Percentiles rank a stretch among this genome's conserved stretches.
Conservation (phyloP, 306 rosid species). For the Ormosia emarginata region DNA sequence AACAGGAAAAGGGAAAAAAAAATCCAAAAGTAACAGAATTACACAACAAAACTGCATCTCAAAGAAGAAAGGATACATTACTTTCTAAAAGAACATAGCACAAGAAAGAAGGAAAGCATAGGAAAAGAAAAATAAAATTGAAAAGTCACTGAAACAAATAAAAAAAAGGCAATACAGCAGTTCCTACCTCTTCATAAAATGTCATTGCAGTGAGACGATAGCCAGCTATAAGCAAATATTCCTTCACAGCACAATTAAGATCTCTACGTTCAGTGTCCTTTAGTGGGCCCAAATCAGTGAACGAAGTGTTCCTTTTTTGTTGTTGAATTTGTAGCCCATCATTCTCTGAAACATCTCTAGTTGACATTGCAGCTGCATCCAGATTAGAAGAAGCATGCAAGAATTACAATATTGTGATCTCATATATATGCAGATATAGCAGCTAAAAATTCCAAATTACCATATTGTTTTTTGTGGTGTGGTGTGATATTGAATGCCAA, state of each 20-base stretch:
- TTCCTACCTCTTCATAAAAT: slow-evolving; percentile 89
- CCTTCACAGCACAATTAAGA: slow-evolving; percentile 94
- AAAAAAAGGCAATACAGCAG: neutral
- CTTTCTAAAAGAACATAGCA: neutral
- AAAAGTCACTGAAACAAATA: neutral
- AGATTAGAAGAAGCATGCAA: slow-evolving; percentile 12
- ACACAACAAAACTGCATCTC: neutral
- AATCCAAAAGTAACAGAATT: neutral
- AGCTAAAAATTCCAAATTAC: neutral
- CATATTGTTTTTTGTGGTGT: neutral
- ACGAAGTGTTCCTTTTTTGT: slow-evolving; percentile 43
- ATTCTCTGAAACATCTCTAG: slow-evolving; percentile 39
- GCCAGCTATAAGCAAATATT: slow-evolving; percentile 90
- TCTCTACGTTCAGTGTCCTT: slow-evolving; percentile 81
- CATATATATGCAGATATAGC: neutral
- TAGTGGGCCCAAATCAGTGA: slow-evolving; percentile 74
- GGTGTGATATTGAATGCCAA: too few species aligned
- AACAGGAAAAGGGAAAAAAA: neutral
- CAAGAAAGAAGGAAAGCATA: neutral
- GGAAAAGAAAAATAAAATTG: neutral
- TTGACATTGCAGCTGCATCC: slow-evolving; percentile 40
- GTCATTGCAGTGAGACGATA: slow-evolving; percentile 98
- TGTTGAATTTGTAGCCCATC: slow-evolving; percentile 47
- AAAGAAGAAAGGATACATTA: neutral
- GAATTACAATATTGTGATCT: neutral